A percentile compares a stretch with the other conserved stretches of the same genome.
phyloP scores from a whole-genome alignment of 495 filamentous ascomycete genomes.

The Amniculicola lignicola region DNA sequence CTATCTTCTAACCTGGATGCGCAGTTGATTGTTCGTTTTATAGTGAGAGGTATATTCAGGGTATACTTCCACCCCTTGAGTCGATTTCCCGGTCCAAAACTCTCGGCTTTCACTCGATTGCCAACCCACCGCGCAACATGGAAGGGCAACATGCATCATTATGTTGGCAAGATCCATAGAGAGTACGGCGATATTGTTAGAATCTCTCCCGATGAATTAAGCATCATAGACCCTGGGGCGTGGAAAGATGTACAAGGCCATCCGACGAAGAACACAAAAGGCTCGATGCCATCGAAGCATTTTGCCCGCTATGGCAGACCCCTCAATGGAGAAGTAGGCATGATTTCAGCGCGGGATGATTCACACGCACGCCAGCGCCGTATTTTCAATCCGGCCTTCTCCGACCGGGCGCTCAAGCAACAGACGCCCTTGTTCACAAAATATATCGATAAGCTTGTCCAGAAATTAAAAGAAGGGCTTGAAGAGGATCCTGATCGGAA shows the following conservation, averaged over 20 bases:
- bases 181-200: slow-evolving; percentile 53
- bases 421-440: slow-evolving; percentile 46
- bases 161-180: slow-evolving; percentile 29
- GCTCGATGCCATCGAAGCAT: slow-evolving; percentile 41
- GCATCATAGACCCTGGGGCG: slow-evolving; percentile 50
- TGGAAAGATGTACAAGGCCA: slow-evolving; percentile 59
- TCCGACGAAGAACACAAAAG: slow-evolving; percentile 28
- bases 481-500: slow-evolving; percentile 10
- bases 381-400: slow-evolving; percentile 38
- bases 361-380: slow-evolving; percentile 33
- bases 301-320: slow-evolving; percentile 37
- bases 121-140: slow-evolving; percentile 21
- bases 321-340: slow-evolving; percentile 20
- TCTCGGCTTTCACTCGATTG: slow-evolving; percentile 33
- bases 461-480: slow-evolving; percentile 24
- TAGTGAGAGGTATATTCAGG: slow-evolving; percentile 40
- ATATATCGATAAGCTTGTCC: slow-evolving; percentile 44
- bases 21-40: slow-evolving; percentile 12
- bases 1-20: neutral
- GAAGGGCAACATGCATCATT: neutral
- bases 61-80: slow-evolving; percentile 48
- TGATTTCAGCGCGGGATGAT: slow-evolving; percentile 33
- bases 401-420: slow-evolving; percentile 44
- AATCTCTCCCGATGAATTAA: slow-evolving; percentile 54
- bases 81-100: slow-evolving; percentile 45